Percentiles rank a stretch among this genome's conserved stretches.
Evolutionary conservation across 2,329 filamentous ascomycete species (phyloP).

Genomic region (Pseudogymnoascus pannorum): DNA sequence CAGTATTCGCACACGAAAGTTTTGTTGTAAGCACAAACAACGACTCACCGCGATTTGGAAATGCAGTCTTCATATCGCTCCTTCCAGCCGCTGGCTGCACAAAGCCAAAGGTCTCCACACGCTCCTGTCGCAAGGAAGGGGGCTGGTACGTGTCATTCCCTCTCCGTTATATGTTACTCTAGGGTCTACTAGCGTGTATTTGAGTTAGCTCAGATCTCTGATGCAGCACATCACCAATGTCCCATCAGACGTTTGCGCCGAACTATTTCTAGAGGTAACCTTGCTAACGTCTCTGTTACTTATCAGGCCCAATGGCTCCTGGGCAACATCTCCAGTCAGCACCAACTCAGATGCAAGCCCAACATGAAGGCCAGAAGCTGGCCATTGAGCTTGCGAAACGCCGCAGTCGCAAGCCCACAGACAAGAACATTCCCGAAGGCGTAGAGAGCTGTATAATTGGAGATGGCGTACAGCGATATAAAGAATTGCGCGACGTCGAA

Average conservation of each 20-base stretch:
- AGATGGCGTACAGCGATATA: conserved; percentile 76
- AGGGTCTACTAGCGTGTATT: conserved; percentile 9
- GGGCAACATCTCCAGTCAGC: conserved; percentile 30
- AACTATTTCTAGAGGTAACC: background rate
- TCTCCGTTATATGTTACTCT: conserved; percentile 7
- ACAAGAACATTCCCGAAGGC: conserved; percentile 89
- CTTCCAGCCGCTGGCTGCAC: conserved; percentile 19
- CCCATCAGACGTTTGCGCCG: conserved; percentile 3
- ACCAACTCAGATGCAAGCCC: conserved; percentile 46
- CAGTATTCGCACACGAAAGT: background rate
- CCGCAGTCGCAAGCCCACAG: conserved; percentile 81
- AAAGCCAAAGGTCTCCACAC: conserved; percentile 24
- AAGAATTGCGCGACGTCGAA: conserved; percentile 77
- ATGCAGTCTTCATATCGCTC: conserved; percentile 28
- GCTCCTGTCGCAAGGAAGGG: conserved; percentile 26
- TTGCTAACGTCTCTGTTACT: conserved; percentile 11
- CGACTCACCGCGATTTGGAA: conserved; percentile 11
- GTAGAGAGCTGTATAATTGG: conserved; percentile 76
- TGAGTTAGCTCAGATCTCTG: conserved; percentile 3
- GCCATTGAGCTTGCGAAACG: conserved; percentile 66
- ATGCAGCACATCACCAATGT: conserved; percentile 1
- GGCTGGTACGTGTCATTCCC: conserved; percentile 27
- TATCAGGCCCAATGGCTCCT: conserved; percentile 26
- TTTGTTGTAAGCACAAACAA: conserved; percentile 1
- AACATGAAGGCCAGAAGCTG: conserved; percentile 40